phyloP scores from a whole-genome alignment of 805 yeast genomes.

The Metschnikowia peoriensis region DNA sequence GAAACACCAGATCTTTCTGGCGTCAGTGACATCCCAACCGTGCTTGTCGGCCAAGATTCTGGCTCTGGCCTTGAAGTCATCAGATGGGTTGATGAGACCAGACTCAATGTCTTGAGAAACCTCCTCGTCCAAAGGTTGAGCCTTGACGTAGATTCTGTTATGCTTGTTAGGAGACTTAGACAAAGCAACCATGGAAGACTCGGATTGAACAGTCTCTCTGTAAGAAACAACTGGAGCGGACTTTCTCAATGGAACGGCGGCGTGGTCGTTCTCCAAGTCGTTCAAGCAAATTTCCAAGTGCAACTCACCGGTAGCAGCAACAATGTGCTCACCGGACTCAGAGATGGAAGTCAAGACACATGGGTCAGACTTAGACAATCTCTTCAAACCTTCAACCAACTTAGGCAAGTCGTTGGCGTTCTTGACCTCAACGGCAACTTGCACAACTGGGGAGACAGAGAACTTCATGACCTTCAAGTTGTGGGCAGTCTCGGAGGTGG shows the following conservation, averaged over 20 bases:
- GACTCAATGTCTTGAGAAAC: conserved; percentile 85
- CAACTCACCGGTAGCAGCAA: conserved; percentile 99
- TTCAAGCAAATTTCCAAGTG: conserved; percentile 96
- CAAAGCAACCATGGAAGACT: conserved; percentile 93
- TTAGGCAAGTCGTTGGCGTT: conserved; percentile 99
- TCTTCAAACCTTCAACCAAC: conserved; percentile 99
- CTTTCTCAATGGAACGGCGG: conserved; percentile 97
- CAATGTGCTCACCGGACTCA: conserved; percentile 98
- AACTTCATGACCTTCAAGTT: conserved; percentile 99
- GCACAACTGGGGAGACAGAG: conserved; percentile 99
- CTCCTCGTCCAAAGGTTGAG: conserved; percentile 95
- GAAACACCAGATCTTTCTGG: conserved; percentile 99
- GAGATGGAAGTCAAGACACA: conserved; percentile 87
- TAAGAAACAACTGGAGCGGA: conserved; percentile 98
- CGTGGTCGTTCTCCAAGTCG: conserved; percentile 98
- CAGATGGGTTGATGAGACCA: conserved; percentile 92
- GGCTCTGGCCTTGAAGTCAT: conserved; percentile 98
- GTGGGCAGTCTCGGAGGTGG: conserved; percentile 96
- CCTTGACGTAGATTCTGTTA: conserved; percentile 98
- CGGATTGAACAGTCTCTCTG: conserved; percentile 96
- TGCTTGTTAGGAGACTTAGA: conserved; percentile 99
- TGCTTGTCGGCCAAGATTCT: conserved; percentile 97
- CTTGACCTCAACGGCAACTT: conserved; percentile 99
- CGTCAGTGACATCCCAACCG: conserved; percentile 99
- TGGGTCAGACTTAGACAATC: conserved; percentile 99